Conservation (phyloP, 2,329 filamentous ascomycete genomes). For the Fusarium graminum region DNA sequence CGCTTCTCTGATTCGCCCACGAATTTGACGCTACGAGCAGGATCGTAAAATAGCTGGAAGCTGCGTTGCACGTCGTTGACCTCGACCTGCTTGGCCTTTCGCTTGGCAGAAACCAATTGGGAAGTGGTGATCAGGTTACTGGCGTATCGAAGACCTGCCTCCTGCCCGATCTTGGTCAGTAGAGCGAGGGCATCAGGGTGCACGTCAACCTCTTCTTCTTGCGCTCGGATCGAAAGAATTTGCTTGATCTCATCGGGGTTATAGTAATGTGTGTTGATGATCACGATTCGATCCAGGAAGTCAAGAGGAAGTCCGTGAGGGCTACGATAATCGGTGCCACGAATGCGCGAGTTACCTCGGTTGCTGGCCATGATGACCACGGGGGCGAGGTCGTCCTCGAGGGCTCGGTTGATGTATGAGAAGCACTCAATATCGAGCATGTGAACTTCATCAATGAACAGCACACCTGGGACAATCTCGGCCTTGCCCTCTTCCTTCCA, state of each 20-base stretch:
- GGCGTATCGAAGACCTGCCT: conserved; percentile 93
- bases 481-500: conserved; percentile 99
- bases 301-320: conserved; percentile 95
- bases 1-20: conserved; percentile 91
- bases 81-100: conserved; percentile 84
- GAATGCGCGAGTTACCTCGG: conserved; percentile 88
- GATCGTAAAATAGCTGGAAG: conserved; percentile 95
- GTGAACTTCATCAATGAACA: conserved; percentile 99
- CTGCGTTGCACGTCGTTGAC: conserved; percentile 93
- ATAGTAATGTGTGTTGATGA: conserved; percentile 94
- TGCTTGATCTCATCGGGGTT: conserved; percentile 86
- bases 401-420: conserved; percentile 96
- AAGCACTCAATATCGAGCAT: conserved; percentile 99
- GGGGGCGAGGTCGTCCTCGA: conserved; percentile 94
- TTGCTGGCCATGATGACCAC: conserved; percentile 99
- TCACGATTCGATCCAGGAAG: conserved; percentile 95
- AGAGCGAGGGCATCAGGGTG: conserved; percentile 90
- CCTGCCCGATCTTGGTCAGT: conserved; percentile 94
- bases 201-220: conserved; percentile 95
- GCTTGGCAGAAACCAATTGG: conserved; percentile 87
- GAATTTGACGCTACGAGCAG: conserved; percentile 87
- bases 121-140: conserved; percentile 97
- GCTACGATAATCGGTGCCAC: conserved; percentile 92
- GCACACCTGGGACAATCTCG: conserved; percentile 94
- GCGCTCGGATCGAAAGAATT: conserved; percentile 90